These are phyloP conservation scores for Vigna nakashimae DNA, from an alignment of 306 rosid genomes.

Conservation along the genomic window DNA sequence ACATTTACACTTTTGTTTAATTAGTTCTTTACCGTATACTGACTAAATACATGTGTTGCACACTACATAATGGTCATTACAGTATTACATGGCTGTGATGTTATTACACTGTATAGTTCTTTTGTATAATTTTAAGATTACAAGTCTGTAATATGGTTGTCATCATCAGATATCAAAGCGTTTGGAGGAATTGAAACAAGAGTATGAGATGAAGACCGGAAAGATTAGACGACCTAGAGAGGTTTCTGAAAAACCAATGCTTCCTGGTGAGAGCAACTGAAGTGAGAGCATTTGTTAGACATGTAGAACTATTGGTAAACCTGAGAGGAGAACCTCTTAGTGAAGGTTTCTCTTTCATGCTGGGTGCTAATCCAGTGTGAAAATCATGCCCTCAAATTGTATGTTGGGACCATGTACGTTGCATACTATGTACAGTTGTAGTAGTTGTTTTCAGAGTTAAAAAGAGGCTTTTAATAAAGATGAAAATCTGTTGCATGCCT, in stretches of 20 bases:
- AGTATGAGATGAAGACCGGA: slow-evolving; percentile 76
- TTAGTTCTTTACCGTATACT: not conserved
- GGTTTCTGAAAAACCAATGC: slow-evolving; percentile 43
- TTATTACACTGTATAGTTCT: slow-evolving; percentile 3
- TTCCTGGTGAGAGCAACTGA: slow-evolving; percentile 38
- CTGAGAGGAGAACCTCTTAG: not conserved
- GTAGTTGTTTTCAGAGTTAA: slow-evolving; percentile 23
- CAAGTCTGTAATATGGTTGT: slow-evolving; percentile 14
- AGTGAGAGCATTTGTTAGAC: slow-evolving; percentile 15
- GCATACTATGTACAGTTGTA: slow-evolving; percentile 26
- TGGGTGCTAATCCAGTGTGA: slow-evolving; percentile 8
- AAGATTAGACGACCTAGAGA: slow-evolving; percentile 47
- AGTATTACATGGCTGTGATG: slow-evolving; percentile 6
- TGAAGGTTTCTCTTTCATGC: not conserved
- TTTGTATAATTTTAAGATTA: not conserved
- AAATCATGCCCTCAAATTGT: slow-evolving; percentile 23
- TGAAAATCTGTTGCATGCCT: slow-evolving; percentile 7
- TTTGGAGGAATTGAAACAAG: slow-evolving; percentile 70
- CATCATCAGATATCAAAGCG: slow-evolving; percentile 73
- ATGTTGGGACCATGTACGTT: slow-evolving; percentile 2
- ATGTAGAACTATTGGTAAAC: slow-evolving; percentile 18
- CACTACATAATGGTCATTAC: not conserved
- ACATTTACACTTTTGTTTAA: not conserved
- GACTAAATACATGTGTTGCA: not conserved
- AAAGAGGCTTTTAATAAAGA: slow-evolving; percentile 14